Base-by-base conservation (phyloP, 148 eudicot species). In the Rhododendron simsii region DNA sequence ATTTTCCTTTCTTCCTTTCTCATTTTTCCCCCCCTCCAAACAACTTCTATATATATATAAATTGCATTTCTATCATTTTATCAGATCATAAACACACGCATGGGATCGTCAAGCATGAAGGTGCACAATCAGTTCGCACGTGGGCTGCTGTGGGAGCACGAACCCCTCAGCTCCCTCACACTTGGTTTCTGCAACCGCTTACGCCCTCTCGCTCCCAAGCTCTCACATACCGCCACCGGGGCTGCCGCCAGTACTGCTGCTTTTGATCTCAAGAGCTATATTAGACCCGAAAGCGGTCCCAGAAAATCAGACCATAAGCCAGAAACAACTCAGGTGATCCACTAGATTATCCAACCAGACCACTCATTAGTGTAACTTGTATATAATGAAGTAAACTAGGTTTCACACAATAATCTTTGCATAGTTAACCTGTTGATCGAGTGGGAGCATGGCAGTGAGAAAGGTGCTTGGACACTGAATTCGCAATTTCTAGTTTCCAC, bases 181-280 rank as follows among this genome's bases (percentile, higher is more conserved):
- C 95, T 95, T 39, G 94, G 97, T 30, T 71, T 21, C 41, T 95
- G 98, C 91, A 96, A 95, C 84, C 95, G 96, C 48, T 86, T 96
- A 6, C 91, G 99, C 41, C 96, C 96, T 15, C 96, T 96, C 41
- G 95, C 93, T 45, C 97, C 99, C 50, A 95, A 93, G 84, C 84
- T 87, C 2, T 37, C 91, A 74, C 51, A n/a, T 67, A 83, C 69
- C 45, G 75, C 39, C 63, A 75, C 71, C 26, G 84, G 41, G 45
- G 65, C 50, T 55, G 63, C 50, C 48, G 26, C 50, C 41, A 13
- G 78, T 33, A 7, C 88, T 50, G 21, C 87, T 84, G 26, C 74
- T n/a, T 92, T 95, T 75, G 99, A 96, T 86, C 93, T 96, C 65
- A 95, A 95, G 93, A 95, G 96, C 92, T 96, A 95, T 91, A 95